These are phyloP conservation scores for Ilyonectria destructans DNA, from an alignment of 2,329 filamentous ascomycete species.

Conservation along the genomic window DNA sequence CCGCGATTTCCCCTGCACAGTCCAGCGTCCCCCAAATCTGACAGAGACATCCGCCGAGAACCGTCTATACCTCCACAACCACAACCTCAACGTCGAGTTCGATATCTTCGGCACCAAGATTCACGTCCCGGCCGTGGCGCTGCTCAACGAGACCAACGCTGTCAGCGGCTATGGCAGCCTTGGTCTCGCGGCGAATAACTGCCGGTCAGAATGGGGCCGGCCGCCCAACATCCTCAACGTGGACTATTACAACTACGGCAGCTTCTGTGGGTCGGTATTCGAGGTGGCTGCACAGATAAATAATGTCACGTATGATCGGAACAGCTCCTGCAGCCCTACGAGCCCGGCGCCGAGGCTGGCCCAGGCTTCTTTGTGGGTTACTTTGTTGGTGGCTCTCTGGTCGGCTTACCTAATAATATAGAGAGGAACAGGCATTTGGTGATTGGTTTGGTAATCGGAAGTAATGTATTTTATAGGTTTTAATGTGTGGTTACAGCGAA, in stretches of 20 bases:
- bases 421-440: too few species aligned
- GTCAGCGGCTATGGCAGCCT: conserved; percentile 77
- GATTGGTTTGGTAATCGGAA: too few species aligned
- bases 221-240: conserved; percentile 86
- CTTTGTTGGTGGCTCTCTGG: too few species aligned
- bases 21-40: conserved; percentile 83
- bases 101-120: conserved; percentile 75
- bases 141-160: conserved; percentile 82
- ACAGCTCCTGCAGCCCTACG: conserved; percentile 68
- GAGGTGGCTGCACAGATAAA: conserved; percentile 80
- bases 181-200: conserved; percentile 76
- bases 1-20: conserved; percentile 81
- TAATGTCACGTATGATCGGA: conserved; percentile 77
- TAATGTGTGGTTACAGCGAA: too few species aligned
- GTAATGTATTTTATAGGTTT: too few species aligned
- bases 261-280: conserved; percentile 81
- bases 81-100: conserved; percentile 90
- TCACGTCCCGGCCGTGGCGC: conserved; percentile 80
- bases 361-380: too few species aligned
- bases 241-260: conserved; percentile 86
- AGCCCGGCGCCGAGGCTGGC: conserved; percentile 46
- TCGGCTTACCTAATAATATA: too few species aligned
- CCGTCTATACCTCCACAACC: conserved; percentile 87
- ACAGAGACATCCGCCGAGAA: conserved; percentile 67
- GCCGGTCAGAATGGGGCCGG: conserved; percentile 73